These are phyloP conservation scores for Syzygium oleosum DNA, from an alignment of 345 rosid species.

Conservation along the genomic window DNA sequence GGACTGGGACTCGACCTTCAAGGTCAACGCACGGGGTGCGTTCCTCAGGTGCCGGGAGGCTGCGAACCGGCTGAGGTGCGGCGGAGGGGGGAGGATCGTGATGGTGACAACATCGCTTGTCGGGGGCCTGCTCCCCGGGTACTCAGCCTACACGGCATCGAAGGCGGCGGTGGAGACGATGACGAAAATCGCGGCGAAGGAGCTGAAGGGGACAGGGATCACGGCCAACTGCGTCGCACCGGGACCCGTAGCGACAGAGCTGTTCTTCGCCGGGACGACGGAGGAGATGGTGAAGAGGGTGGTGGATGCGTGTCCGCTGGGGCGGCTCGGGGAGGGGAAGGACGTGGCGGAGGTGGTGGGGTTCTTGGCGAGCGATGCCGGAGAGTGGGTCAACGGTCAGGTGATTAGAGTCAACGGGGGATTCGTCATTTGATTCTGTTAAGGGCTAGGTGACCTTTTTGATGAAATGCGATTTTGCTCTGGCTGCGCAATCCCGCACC, in stretches of 20 bases:
- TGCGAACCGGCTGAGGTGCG: conserved; percentile 16
- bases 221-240: conserved; percentile 53
- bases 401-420: conserved; percentile 46
- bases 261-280: conserved; percentile 40
- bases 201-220: conserved; percentile 47
- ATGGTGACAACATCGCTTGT: conserved; percentile 28
- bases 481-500: neutral
- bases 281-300: conserved; percentile 33
- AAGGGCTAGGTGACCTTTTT: neutral
- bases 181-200: conserved; percentile 43
- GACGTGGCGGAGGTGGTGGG: conserved; percentile 42
- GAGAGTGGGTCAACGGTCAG: conserved; percentile 61
- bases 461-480: neutral
- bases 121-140: conserved; percentile 29
- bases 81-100: conserved; percentile 45
- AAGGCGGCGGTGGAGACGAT: conserved; percentile 51
- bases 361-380: conserved; percentile 36
- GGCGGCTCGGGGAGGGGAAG: conserved; percentile 36
- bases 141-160: conserved; percentile 45
- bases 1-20: conserved; percentile 51
- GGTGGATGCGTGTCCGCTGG: conserved; percentile 30
- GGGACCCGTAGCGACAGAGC: conserved; percentile 48
- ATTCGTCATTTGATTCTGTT: conserved; percentile 10
- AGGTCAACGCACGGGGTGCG: conserved; percentile 40
- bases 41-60: conserved; percentile 44